These are phyloP conservation scores for Entomortierella parvispora DNA, from an alignment of 192 early-diverging fungal species.

Conservation along the genomic window DNA sequence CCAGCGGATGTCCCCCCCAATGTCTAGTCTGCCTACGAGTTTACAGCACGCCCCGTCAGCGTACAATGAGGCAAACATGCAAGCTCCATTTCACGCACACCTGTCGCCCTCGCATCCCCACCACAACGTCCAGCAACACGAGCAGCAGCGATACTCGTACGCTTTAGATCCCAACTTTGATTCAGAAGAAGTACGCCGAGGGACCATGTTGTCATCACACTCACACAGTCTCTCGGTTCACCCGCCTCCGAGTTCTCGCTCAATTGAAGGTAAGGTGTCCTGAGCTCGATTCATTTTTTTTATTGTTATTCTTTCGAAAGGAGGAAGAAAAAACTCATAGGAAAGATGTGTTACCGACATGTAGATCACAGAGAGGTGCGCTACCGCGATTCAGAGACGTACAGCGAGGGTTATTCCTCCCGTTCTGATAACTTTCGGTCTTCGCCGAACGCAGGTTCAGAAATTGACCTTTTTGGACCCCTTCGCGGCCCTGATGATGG, in stretches of 20 bases:
- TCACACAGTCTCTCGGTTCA: slow-evolving; percentile 25
- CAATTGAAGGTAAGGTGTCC: slow-evolving; percentile 16
- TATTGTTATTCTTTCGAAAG: no score
- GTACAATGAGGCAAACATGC: not conserved
- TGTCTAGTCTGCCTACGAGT: not conserved
- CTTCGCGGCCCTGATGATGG: slow-evolving; percentile 66
- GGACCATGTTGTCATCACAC: no score
- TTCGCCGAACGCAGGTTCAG: slow-evolving; percentile 15
- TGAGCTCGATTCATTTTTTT: not conserved
- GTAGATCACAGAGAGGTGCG: not conserved
- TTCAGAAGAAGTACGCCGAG: no score
- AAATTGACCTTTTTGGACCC: slow-evolving; percentile 52
- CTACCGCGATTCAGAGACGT: slow-evolving; percentile 22
- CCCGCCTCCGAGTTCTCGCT: no score
- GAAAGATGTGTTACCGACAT: no score
- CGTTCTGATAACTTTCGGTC: slow-evolving; percentile 24
- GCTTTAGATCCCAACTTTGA: not conserved
- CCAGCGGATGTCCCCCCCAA: not conserved
- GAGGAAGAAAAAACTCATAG: no score
- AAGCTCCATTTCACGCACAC: no score
- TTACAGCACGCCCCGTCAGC: not conserved
- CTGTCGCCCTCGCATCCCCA: not conserved
- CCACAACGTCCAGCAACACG: not conserved
- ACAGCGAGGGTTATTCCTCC: slow-evolving; percentile 37
- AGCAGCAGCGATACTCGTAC: not conserved